Percentiles rank a stretch among this genome's conserved stretches.
phyloP scores from a whole-genome alignment of 1,284 basidiomycete species.

The Pisolithus thermaeus region DNA sequence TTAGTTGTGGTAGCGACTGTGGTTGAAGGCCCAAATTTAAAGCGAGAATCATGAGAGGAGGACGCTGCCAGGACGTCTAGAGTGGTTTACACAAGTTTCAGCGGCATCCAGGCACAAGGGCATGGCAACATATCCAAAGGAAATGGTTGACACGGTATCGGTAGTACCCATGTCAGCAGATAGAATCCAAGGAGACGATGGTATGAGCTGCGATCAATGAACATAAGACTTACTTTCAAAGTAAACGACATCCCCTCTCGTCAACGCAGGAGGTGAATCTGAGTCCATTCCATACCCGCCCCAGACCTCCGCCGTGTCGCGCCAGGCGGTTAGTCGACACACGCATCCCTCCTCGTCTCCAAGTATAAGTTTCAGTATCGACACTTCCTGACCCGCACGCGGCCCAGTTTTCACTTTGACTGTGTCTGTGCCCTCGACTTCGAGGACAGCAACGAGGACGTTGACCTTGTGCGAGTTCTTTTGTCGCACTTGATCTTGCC shows the following conservation, averaged over 20 bases:
- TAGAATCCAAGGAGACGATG: background rate
- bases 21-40: background rate
- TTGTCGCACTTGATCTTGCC: conserved; percentile 5
- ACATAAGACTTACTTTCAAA: conserved; percentile 51
- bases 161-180: background rate
- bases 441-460: conserved; percentile 58
- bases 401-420: conserved; percentile 58
- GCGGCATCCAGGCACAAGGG: background rate
- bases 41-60: background rate
- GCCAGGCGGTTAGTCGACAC: conserved; percentile 69
- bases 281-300: conserved; percentile 39
- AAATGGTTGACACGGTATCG: background rate
- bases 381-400: conserved; percentile 62
- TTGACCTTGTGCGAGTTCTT: conserved; percentile 40
- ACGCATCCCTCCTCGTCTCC: conserved; percentile 62
- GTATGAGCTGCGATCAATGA: conserved; percentile 3
- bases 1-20: background rate
- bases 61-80: background rate
- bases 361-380: conserved; percentile 58
- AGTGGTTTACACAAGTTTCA: background rate
- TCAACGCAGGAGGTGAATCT: conserved; percentile 29
- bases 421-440: conserved; percentile 66
- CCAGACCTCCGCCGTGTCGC: conserved; percentile 67
- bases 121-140: background rate
- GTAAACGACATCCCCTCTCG: conserved; percentile 63